Percentiles rank a stretch among this genome's conserved stretches.
Evolutionary conservation across 768 basidiomycete genomes (phyloP).

Genomic region (Phlebiopsis gigantea): DNA sequence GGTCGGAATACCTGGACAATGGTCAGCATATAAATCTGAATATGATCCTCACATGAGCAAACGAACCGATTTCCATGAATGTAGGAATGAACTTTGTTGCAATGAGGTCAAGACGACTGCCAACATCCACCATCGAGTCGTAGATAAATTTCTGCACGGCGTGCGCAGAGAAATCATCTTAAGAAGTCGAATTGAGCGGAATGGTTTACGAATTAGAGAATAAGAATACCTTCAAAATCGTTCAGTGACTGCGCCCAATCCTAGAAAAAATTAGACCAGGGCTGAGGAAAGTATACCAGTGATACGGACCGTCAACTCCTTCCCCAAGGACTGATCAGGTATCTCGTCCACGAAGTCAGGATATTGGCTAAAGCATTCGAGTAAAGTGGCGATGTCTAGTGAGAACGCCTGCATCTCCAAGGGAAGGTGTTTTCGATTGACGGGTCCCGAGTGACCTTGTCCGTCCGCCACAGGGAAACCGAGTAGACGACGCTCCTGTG

Average conservation of each 20-base stretch:
- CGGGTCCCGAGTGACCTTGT: not conserved
- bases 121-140: slow-evolving; percentile 6
- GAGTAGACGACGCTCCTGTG: no score
- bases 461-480: no score
- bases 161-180: slow-evolving; percentile 7
- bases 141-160: slow-evolving; percentile 7
- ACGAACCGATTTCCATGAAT: slow-evolving; percentile 6
- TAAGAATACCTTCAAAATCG: not conserved
- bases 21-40: not conserved
- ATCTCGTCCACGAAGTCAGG: slow-evolving; percentile 73
- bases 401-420: slow-evolving; percentile 56
- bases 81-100: slow-evolving; percentile 5
- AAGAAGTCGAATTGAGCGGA: not conserved
- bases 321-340: slow-evolving; percentile 65
- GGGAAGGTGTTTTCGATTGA: slow-evolving; percentile 49
- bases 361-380: slow-evolving; percentile 69
- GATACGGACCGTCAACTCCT: slow-evolving; percentile 53
- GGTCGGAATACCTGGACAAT: slow-evolving; percentile 51
- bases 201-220: not conserved
- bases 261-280: slow-evolving; percentile 39
- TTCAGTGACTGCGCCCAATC: slow-evolving; percentile 8
- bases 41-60: not conserved
- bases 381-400: slow-evolving; percentile 61
- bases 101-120: slow-evolving; percentile 4
- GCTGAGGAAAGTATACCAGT: slow-evolving; percentile 25